Conservation (phyloP, 2,329 filamentous ascomycete genomes). For the Xylaria sp. region DNA sequence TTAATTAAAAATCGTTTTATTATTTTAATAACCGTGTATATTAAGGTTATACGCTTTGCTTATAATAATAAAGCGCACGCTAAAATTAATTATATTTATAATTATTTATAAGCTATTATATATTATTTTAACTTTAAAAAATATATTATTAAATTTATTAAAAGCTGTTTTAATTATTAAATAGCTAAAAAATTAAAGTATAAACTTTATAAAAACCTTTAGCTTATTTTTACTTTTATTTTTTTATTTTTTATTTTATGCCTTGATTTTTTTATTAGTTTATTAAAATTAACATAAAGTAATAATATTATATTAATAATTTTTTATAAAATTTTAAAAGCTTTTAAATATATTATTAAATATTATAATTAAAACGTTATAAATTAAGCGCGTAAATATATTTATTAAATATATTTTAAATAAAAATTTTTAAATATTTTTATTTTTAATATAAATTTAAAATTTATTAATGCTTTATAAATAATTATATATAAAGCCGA, state of each 20-base stretch:
- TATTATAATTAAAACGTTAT: background rate
- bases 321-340: slow-evolving; percentile 10
- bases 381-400: background rate
- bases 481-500: slow-evolving; percentile 1
- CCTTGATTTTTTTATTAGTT: slow-evolving; percentile 3
- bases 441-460: slow-evolving; percentile 7
- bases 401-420: slow-evolving; percentile 5
- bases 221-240: background rate
- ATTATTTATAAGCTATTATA: slow-evolving; percentile 1
- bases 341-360: slow-evolving; percentile 4
- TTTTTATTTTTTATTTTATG: background rate
- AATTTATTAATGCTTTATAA: background rate
- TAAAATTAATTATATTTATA: background rate
- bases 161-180: background rate
- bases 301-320: slow-evolving; percentile 1
- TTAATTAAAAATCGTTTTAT: background rate
- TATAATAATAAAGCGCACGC: too few relatives aligned
- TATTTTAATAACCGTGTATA: background rate
- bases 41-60: background rate
- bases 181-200: background rate
- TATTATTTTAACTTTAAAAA: slow-evolving; percentile 4
- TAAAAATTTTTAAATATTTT: background rate
- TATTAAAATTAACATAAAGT: background rate
- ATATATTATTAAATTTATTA: background rate
- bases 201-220: background rate